Conservation (phyloP, 805 yeast genomes). For the Candida vaughaniae region DNA sequence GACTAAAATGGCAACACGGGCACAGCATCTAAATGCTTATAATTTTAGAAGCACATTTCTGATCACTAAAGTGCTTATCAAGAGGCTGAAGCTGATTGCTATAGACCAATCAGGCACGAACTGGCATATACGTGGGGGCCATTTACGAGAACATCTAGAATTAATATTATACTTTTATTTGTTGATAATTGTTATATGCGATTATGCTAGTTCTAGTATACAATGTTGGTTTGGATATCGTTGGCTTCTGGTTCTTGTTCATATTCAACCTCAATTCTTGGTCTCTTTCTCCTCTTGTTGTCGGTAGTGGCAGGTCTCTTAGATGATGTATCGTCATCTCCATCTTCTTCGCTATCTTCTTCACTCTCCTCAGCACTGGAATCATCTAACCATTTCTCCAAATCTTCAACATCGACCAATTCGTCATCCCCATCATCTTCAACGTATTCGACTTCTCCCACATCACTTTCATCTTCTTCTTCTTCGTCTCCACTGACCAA, state of each 20-base stretch:
- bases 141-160: too few species aligned
- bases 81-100: too few species aligned
- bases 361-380: constrained; percentile 33
- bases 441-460: constrained; percentile 82
- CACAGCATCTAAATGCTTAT: too few species aligned
- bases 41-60: too few species aligned
- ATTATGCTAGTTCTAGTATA: constrained; percentile 8
- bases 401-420: constrained; percentile 87
- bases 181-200: too few species aligned
- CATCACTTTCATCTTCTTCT: constrained; percentile 45
- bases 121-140: too few species aligned
- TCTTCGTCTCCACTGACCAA: constrained; percentile 42
- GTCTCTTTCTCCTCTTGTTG: constrained; percentile 24
- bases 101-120: too few species aligned
- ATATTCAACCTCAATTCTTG: constrained; percentile 78
- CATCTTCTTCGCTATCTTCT: constrained; percentile 38
- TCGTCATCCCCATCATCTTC: constrained; percentile 90
- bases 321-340: constrained; percentile 31
- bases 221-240: constrained; percentile 15
- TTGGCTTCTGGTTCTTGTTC: constrained; percentile 42
- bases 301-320: constrained; percentile 45
- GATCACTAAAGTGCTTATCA: too few species aligned
- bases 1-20: too few species aligned
- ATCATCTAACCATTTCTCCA: constrained; percentile 79
- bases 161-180: constrained; percentile 3